These are phyloP conservation scores for Oxalis stricta DNA, from an alignment of 441 rosid genomes.

Conservation along the genomic window DNA sequence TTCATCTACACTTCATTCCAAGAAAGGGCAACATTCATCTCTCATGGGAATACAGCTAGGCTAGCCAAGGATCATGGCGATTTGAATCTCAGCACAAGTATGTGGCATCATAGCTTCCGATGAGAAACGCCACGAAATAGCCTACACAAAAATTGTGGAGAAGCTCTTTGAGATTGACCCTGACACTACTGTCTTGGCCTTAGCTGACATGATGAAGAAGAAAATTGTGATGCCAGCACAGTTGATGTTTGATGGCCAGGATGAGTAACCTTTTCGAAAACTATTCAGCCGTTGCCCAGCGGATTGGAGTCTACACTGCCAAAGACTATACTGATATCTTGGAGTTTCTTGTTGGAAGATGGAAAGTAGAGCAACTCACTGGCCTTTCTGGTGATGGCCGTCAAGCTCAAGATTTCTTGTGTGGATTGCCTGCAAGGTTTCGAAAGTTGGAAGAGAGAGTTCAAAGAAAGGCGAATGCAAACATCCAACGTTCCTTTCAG, in stretches of 20 bases:
- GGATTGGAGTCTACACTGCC: conserved; percentile 20
- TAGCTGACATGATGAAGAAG: conserved; percentile 21
- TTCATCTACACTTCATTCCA: conserved; percentile 22
- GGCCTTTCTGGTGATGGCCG: conserved; percentile 18
- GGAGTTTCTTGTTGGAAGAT: conserved; percentile 16
- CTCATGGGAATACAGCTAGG: conserved; percentile 17
- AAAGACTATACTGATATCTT: conserved; percentile 21
- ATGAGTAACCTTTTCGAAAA: conserved; percentile 15
- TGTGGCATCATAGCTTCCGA: conserved; percentile 20
- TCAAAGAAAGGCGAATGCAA: conserved; percentile 15
- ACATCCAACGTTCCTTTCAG: conserved; percentile 16
- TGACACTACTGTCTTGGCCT: conserved; percentile 13
- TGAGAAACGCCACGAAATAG: too few species aligned
- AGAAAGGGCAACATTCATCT: conserved; percentile 20
- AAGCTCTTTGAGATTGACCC: conserved; percentile 20
- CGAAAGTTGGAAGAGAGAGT: conserved; percentile 17
- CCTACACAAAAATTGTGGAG: conserved; percentile 18
- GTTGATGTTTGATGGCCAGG: conserved; percentile 14
- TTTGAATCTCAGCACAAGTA: conserved; percentile 12
- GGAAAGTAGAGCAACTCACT: conserved; percentile 13
- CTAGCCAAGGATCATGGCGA: conserved; percentile 11
- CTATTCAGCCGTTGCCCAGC: conserved; percentile 15
- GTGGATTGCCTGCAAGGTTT: conserved; percentile 14
- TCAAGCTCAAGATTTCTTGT: conserved; percentile 18
- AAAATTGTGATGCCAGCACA: conserved; percentile 19